phyloP scores from a whole-genome alignment of 441 rosid genomes.

The Mallotus repandus region DNA sequence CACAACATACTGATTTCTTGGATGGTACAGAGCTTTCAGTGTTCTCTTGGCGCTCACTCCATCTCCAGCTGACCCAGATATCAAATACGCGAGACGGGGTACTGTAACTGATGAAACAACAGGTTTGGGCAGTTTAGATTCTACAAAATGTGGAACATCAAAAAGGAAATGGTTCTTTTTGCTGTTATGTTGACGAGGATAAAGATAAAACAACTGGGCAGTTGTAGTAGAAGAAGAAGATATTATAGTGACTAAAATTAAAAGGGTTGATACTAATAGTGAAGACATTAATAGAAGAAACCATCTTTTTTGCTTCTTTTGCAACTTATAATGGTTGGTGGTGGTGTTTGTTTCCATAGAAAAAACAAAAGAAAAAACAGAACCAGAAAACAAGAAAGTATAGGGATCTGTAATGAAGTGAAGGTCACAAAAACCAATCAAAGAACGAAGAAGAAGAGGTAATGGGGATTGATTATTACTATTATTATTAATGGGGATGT shows the following conservation, averaged over 20 bases:
- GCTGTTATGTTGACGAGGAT: slow-evolving; percentile 13
- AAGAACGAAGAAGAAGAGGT: background rate
- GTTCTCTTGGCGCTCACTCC: slow-evolving; percentile 19
- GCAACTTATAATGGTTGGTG: slow-evolving; percentile 21
- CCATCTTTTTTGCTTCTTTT: slow-evolving; percentile 45
- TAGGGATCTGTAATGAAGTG: slow-evolving; percentile 11
- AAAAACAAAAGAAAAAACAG: background rate
- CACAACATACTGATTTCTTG: slow-evolving; percentile 28
- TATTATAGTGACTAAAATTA: slow-evolving; percentile 32
- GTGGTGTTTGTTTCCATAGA: slow-evolving; percentile 35
- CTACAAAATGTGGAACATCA: slow-evolving; percentile 31
- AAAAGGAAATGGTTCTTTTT: slow-evolving; percentile 23
- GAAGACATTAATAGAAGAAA: slow-evolving; percentile 35
- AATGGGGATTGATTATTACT: too few relatives aligned
- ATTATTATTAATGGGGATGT: too few relatives aligned
- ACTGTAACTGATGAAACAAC: background rate
- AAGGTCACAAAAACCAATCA: background rate
- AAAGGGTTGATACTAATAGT: slow-evolving; percentile 41
- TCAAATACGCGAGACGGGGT: slow-evolving; percentile 30
- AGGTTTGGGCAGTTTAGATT: slow-evolving; percentile 19
- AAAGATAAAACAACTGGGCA: slow-evolving; percentile 20
- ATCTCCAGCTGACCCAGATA: slow-evolving; percentile 32
- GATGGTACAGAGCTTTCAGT: slow-evolving; percentile 30
- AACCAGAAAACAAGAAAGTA: background rate
- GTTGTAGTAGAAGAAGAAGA: slow-evolving; percentile 28